Evolutionary conservation across 106 monocot species (phyloP).

Genomic region (Dendrobium chrysotoxum): DNA sequence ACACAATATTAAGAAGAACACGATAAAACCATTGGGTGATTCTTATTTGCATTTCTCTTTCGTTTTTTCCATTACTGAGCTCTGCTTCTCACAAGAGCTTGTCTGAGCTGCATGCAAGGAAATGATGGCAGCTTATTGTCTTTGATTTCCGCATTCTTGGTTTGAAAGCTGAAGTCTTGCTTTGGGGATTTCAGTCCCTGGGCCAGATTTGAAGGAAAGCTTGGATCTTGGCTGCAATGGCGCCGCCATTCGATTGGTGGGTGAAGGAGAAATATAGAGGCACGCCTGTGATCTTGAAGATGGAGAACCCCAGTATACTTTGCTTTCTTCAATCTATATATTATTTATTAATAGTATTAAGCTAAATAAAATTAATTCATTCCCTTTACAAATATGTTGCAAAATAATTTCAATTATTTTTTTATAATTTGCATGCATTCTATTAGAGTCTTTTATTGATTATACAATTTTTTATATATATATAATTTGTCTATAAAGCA

Average conservation of each 20-base stretch:
- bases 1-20: constrained; percentile 68
- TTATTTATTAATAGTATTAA: no score
- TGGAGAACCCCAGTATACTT: no score
- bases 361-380: no score
- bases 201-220: not conserved
- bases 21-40: constrained; percentile 54
- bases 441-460: no score
- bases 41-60: no score
- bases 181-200: not conserved
- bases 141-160: not conserved
- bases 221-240: constrained; percentile 26
- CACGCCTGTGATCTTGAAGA: constrained; percentile 68
- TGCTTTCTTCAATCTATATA: no score
- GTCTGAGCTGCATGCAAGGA: not conserved
- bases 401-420: no score
- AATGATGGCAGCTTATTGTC: not conserved
- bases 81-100: not conserved
- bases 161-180: not conserved
- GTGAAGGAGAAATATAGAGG: constrained; percentile 35
- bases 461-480: no score
- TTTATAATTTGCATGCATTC: no score
- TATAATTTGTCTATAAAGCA: no score
- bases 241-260: constrained; percentile 57
- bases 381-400: no score
- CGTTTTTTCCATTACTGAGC: no score